A percentile compares a stretch with the other conserved stretches of the same genome.
phyloP scores from a whole-genome alignment of 805 yeast species.

The Kazachstania kunashirensis region DNA sequence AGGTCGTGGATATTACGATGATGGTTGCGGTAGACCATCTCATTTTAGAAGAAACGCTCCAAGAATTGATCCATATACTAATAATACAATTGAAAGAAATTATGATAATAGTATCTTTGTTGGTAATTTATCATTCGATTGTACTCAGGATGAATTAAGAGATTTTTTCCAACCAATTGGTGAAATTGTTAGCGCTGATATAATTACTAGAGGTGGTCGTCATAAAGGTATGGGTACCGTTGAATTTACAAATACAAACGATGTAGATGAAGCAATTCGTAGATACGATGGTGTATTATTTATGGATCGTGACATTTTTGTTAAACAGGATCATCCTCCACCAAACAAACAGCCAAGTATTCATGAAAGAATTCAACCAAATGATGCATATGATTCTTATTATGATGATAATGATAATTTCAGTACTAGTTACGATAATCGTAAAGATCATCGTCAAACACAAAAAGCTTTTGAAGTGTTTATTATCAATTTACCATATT shows the following conservation, averaged over 20 bases:
- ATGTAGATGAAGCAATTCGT: constrained; percentile 61
- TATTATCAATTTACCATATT: constrained; percentile 75
- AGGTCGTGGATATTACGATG: not conserved
- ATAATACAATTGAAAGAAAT: constrained; percentile 36
- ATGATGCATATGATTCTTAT: not conserved
- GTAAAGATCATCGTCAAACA: no score
- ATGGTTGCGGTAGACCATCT: not conserved
- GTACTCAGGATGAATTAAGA: constrained; percentile 48
- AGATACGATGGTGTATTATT: constrained; percentile 55
- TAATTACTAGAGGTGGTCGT: constrained; percentile 65
- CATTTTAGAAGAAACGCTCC: not conserved
- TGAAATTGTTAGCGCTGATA: constrained; percentile 67
- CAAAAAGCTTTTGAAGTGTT: constrained; percentile 45
- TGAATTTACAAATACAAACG: constrained; percentile 56
- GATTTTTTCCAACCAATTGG: constrained; percentile 55
- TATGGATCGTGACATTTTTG: constrained; percentile 73
- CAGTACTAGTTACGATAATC: no score
- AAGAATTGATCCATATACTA: not conserved
- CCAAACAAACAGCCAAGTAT: constrained; percentile 31
- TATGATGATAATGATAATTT: not conserved
- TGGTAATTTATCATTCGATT: constrained; percentile 62
- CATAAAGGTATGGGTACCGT: constrained; percentile 89
- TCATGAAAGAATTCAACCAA: not conserved
- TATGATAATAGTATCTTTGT: constrained; percentile 60
- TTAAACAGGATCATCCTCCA: constrained; percentile 85